Percentiles rank a stretch among this genome's conserved stretches.
phyloP scores from a whole-genome alignment of 306 rosid genomes.

The Begonia masoniana region DNA sequence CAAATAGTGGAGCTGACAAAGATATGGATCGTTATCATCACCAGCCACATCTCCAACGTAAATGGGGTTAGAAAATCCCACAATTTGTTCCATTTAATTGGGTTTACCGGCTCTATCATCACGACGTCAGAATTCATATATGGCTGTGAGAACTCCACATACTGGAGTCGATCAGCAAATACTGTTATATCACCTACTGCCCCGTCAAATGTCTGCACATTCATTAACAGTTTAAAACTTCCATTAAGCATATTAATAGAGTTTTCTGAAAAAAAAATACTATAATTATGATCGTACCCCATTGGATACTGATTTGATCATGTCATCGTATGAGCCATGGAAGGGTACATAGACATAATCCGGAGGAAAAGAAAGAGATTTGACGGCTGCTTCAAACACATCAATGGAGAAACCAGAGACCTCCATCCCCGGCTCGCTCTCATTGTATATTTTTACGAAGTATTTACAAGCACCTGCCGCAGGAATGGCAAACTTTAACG shows the following conservation, averaged over 20 bases:
- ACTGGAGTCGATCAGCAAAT: slow-evolving; percentile 26
- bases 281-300: slow-evolving; percentile 17
- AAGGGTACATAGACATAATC: slow-evolving; percentile 17
- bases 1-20: slow-evolving; percentile 37
- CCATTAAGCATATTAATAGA: background rate
- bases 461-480: slow-evolving; percentile 25
- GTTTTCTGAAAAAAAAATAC: background rate
- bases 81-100: slow-evolving; percentile 14
- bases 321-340: slow-evolving; percentile 29
- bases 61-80: slow-evolving; percentile 36
- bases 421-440: slow-evolving; percentile 7
- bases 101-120: slow-evolving; percentile 32
- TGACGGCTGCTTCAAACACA: slow-evolving; percentile 27
- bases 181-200: slow-evolving; percentile 53
- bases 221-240: background rate
- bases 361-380: slow-evolving; percentile 17
- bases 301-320: slow-evolving; percentile 29
- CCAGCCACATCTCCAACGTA: slow-evolving; percentile 36
- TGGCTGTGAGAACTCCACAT: slow-evolving; percentile 35
- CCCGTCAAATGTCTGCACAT: slow-evolving; percentile 16
- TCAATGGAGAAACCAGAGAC: slow-evolving; percentile 39
- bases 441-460: slow-evolving; percentile 27
- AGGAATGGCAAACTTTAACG: slow-evolving; percentile 33
- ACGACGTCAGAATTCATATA: slow-evolving; percentile 28
- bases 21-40: slow-evolving; percentile 22